Conservation (phyloP, 2,329 filamentous ascomycete genomes). For the Microdochium paspali region DNA sequence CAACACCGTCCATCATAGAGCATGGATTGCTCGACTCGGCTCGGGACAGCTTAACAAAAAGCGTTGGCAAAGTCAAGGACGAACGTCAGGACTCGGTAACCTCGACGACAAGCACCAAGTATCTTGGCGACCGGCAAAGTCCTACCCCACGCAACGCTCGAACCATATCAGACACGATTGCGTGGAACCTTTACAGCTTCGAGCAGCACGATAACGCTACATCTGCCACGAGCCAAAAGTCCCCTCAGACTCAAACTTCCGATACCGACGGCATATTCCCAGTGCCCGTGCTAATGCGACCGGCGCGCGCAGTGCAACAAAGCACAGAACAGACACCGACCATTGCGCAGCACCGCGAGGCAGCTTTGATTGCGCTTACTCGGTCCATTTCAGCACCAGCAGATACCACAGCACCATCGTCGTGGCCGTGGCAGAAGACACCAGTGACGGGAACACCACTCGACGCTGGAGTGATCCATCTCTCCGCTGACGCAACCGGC, state of each 20-base stretch:
- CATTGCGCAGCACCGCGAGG: neutral
- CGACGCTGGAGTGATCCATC: neutral
- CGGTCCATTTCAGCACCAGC: neutral
- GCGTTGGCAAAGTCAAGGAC: neutral
- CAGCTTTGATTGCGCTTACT: neutral
- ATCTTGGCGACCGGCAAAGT: neutral
- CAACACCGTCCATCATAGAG: neutral
- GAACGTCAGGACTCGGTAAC: neutral
- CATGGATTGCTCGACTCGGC: neutral
- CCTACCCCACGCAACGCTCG: neutral
- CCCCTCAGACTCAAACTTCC: neutral
- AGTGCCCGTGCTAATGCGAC: neutral
- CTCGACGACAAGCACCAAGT: neutral
- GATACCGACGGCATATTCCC: neutral
- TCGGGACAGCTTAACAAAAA: neutral
- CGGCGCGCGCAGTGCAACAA: neutral
- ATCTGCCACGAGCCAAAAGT: neutral
- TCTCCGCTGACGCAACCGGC: conserved; percentile 15
- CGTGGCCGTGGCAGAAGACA: neutral
- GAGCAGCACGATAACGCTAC: neutral
- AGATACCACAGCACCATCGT: neutral
- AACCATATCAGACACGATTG: neutral
- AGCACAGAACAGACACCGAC: neutral
- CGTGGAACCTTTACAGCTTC: neutral
- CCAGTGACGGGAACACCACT: neutral